Base-by-base conservation (phyloP, 257 asterid species). In the Capsicum baccatum region DNA sequence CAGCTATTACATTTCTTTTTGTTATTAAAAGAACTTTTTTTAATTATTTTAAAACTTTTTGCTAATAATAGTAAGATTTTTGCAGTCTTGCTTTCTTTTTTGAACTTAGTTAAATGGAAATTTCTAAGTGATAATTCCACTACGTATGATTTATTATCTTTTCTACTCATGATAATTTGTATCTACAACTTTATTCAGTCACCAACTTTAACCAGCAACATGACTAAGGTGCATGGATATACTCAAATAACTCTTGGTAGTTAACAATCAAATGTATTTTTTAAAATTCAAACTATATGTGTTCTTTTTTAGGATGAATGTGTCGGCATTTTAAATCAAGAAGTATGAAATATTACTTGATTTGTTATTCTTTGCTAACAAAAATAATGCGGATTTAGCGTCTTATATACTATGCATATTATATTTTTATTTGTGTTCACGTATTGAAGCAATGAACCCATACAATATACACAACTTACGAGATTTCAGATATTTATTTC, bases 301-400 rank as follows among this genome's bases (percentile, higher is more conserved):
- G 2, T 21, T 2, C 17, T 19, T 62, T 26, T 19, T 26, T 33
- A 63, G 17, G 42, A 63, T 11, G 9, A 11, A 26, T 5, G 0
- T 16, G 8, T 8, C 0, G 42, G 9, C 39, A 42, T 16, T 37
- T 69, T 42, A 69, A 16, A 69, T 69, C 11, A 69, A 16, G 8
- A 39, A 39, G 44, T 39, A 39, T 39, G 44, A 39, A 16, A 26
- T 64, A 26, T 26, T 19, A 64, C 0, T 26, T 5, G 12, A 33
- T 0, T 64, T 0, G 6, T 5, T 64, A 2, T 26, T 64, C 37
- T 21, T 26, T 0, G 0, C 0, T 26, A 26, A 0, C 11, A 64
- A 0, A 39, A 69, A 0, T 39, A 69, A 16, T 69, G 0, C 2
- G 39, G 0, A 5, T 0, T 39, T 8, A 7, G 1, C 12, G n/a